A percentile compares a stretch with the other conserved stretches of the same genome.
Evolutionary conservation across 2,329 filamentous ascomycete genomes (phyloP).

Genomic region (Westerdykella ornata): DNA sequence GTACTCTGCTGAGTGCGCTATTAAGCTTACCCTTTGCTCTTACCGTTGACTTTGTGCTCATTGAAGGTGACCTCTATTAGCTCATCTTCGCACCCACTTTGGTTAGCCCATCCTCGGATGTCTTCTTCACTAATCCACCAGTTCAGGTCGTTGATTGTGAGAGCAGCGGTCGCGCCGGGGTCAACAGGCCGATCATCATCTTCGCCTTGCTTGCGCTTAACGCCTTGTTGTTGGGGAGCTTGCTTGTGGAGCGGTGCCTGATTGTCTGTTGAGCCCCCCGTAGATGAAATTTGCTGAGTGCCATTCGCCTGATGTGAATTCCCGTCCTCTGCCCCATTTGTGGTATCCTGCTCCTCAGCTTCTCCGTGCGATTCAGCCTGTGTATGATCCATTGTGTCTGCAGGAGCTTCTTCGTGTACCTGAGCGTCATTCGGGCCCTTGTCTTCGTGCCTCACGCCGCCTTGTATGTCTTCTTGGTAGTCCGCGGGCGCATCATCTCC

Average conservation of each 20-base stretch:
- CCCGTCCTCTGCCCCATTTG: conserved; percentile 3
- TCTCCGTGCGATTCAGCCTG: conserved; percentile 10
- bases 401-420: conserved; percentile 14
- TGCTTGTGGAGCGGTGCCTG: conserved; percentile 36
- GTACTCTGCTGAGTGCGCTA: background rate
- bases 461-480: conserved; percentile 20
- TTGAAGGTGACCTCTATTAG: conserved; percentile 92
- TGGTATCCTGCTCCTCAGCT: conserved; percentile 15
- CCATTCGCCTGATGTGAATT: conserved; percentile 23
- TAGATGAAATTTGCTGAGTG: conserved; percentile 41
- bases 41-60: conserved; percentile 98
- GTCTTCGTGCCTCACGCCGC: conserved; percentile 22
- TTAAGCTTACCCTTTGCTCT: conserved; percentile 80
- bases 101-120: conserved; percentile 75
- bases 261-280: conserved; percentile 35
- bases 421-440: conserved; percentile 29
- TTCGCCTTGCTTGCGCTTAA: conserved; percentile 55
- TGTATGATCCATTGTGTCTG: conserved; percentile 8
- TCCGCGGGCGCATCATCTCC: conserved; percentile 48
- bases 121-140: conserved; percentile 96
- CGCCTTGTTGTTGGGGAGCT: conserved; percentile 49
- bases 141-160: conserved; percentile 82
- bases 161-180: conserved; percentile 58
- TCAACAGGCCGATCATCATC: conserved; percentile 50
- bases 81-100: conserved; percentile 75